Percentiles rank a stretch among this genome's conserved stretches.
Evolutionary conservation across 1,284 basidiomycete species (phyloP).

Genomic region (Lignosus rhinocerotis): DNA sequence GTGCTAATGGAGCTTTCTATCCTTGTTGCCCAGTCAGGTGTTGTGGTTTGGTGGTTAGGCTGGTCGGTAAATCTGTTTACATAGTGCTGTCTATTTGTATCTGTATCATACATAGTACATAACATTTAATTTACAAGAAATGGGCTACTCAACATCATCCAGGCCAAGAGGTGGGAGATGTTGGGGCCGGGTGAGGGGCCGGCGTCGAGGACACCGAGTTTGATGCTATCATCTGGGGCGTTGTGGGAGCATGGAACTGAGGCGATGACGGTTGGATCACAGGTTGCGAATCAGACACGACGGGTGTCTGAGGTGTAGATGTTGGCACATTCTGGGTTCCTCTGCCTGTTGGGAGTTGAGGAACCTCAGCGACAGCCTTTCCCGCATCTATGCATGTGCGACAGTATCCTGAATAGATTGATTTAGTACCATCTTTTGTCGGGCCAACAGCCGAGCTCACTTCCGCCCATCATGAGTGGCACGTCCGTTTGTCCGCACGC

Average conservation of each 20-base stretch:
- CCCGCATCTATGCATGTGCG: constrained; percentile 58
- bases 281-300: background rate
- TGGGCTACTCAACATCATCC: background rate
- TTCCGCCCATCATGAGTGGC: constrained; percentile 69
- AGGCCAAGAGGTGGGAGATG: background rate
- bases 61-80: constrained; percentile 59
- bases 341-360: constrained; percentile 10
- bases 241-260: background rate
- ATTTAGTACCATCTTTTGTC: background rate
- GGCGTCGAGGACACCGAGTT: too few relatives aligned
- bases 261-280: background rate
- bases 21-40: constrained; percentile 54
- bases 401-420: constrained; percentile 32
- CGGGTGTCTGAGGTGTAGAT: background rate
- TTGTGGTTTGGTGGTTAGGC: constrained; percentile 69
- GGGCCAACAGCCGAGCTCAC: constrained; percentile 42
- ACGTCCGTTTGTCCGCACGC: constrained; percentile 65
- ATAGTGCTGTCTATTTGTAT: constrained; percentile 28
- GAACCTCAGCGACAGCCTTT: constrained; percentile 22
- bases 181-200: background rate
- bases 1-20: constrained; percentile 55
- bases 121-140: constrained; percentile 16
- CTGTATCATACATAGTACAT: constrained; percentile 22
- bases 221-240: too few relatives aligned
- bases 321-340: background rate